A percentile compares a stretch with the other conserved stretches of the same genome.
phyloP scores from a whole-genome alignment of 1,284 basidiomycete genomes.

The Cutaneotrichosporon sp. region DNA sequence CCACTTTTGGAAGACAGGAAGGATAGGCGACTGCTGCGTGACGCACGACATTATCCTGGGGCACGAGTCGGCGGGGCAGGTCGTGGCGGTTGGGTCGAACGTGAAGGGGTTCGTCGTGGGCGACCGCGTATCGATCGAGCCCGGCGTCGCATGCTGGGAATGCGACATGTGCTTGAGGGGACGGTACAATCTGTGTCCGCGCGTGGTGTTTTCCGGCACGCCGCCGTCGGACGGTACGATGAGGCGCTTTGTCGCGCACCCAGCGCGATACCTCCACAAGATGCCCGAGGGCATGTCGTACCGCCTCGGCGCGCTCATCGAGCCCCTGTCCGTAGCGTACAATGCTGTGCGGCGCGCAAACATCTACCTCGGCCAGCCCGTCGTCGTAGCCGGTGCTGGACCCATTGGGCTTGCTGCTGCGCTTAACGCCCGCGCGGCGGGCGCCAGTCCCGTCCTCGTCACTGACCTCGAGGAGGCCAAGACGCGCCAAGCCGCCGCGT shows the following conservation, averaged over 20 bases:
- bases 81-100: conserved; percentile 43
- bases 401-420: conserved; percentile 48
- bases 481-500: conserved; percentile 38
- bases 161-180: conserved; percentile 44
- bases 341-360: conserved; percentile 43
- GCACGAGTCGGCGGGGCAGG: conserved; percentile 48
- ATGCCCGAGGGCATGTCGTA: conserved; percentile 46
- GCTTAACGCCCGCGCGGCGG: conserved; percentile 46
- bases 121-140: conserved; percentile 49
- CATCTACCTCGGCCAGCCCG: conserved; percentile 39
- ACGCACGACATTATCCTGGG: conserved; percentile 42
- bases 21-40: conserved; percentile 34
- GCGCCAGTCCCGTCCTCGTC: conserved; percentile 47
- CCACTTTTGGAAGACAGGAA: conserved; percentile 29
- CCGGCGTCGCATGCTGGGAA: conserved; percentile 46
- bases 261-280: conserved; percentile 47
- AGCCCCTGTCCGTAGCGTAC: conserved; percentile 45
- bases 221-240: conserved; percentile 36
- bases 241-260: conserved; percentile 47
- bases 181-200: conserved; percentile 41
- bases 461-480: conserved; percentile 46
- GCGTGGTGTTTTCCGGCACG: conserved; percentile 35
- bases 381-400: conserved; percentile 43
- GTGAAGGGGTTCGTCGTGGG: conserved; percentile 44
- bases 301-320: conserved; percentile 46